Evolutionary conservation across 768 basidiomycete species (phyloP), one percentile per base, ranked within the genome.

Genomic region (Ephemerocybe angulata): DNA sequence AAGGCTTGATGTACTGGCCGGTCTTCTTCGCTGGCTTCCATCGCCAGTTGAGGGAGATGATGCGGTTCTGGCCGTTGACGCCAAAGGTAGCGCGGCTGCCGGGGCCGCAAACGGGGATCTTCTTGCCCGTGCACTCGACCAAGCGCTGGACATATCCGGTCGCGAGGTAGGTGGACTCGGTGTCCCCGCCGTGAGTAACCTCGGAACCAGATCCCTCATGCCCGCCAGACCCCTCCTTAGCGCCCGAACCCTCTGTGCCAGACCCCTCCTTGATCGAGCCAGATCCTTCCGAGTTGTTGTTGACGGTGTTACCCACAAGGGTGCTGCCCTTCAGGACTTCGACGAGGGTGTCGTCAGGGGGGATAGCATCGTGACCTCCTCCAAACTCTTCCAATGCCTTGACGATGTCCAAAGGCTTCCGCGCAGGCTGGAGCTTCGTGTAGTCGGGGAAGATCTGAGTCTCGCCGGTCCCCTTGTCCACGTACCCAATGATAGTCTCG

Each of bases 41-140:
- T 13, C 5, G 15, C 27, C 47, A 53, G 25, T 50, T 33, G 17
- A 57, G 33, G 28, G 56, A 46, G 25, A 29, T 10, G n/a, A 57
- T 25, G n/a, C 46, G 24, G 7, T 53, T 24, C 8, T 38, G 11
- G 5, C 35, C 17, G n/a, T 12, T 35, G 21, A 57, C 22, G 21
- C 56, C 37, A 44, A 57, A 57, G 31, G 30, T 25, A 4, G 56
- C 56, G 30, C 31, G 33, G 27, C 56, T 57, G 33, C 56, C 51
- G 3, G 51, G 56, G 3, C 56, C 56, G 38, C 56, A 57, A 24
- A 53, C 31, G n/a, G 51, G 56, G 33, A 44, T 52, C 7, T 29
- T 46, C n/a, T 35, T 17, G 12, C 33, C 33, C 4, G n/a, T 27
- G 43, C 5, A 12, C n/a, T 27, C 21, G 43, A 57, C 21, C 3